Conservation (phyloP, 2,329 filamentous ascomycete species). For the Sordariomycetes sp. region DNA sequence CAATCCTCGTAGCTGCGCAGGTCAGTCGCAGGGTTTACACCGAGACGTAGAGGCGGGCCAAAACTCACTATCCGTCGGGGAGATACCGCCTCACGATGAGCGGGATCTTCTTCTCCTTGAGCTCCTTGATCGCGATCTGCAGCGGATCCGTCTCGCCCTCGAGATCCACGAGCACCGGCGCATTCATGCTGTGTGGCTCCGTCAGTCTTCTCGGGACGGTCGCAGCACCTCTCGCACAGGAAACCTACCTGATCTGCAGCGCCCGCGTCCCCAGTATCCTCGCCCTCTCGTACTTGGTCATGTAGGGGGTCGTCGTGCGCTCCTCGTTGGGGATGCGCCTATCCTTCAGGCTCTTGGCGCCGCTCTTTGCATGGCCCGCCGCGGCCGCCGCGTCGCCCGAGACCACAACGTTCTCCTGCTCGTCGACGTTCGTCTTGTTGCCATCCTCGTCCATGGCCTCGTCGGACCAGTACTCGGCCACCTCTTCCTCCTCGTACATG, state of each 20-base stretch:
- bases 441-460: constrained; percentile 42
- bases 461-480: constrained; percentile 45
- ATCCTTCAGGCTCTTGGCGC: constrained; percentile 51
- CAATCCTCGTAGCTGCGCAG: constrained; percentile 89
- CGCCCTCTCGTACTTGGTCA: constrained; percentile 98
- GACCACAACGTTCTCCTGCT: constrained; percentile 48
- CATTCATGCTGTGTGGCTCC: constrained; percentile 66
- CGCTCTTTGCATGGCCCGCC: constrained; percentile 41
- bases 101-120: constrained; percentile 97
- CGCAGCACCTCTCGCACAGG: not conserved
- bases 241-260: constrained; percentile 75
- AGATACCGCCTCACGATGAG: constrained; percentile 90
- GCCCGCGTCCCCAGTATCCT: constrained; percentile 88
- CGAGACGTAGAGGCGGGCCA: not conserved
- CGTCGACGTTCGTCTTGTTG: constrained; percentile 40
- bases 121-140: constrained; percentile 94
- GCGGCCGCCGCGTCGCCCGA: constrained; percentile 52
- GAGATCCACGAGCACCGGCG: constrained; percentile 88
- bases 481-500: constrained; percentile 61
- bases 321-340: constrained; percentile 88
- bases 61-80: constrained; percentile 83
- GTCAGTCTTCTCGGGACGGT: constrained; percentile 9
- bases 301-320: constrained; percentile 89
- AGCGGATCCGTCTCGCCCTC: constrained; percentile 97
- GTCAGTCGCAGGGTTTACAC: not conserved